Evolutionary conservation across 1,139 yeast genomes (phyloP), one percentile per base, ranked within the genome.

Genomic region (Taphrina confusa): DNA sequence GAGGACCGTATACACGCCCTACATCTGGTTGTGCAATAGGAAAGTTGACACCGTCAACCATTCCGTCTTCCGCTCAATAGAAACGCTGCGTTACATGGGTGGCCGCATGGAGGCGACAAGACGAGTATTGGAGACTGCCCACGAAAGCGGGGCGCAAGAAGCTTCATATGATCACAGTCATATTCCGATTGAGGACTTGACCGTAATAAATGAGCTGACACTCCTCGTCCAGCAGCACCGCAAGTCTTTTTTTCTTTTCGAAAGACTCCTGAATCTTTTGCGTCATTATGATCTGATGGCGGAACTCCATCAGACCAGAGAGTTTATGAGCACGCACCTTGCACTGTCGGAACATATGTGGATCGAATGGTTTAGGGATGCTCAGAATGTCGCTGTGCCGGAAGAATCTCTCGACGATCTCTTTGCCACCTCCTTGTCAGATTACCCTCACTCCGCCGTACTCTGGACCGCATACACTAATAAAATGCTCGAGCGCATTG

Each of bases 401-500:
- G 39, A 56, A 61, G 11, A 66, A 55, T 64, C 70, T 57, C 63
- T 67, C 45, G 42, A 62, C 20, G 65, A 62, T 36, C 57, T 63
- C 2, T 65, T 68, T 22, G 63, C 68, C 39, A 61, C 61, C 8
- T 74, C 34, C 14, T 45, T 49, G 11, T 1, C 40, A 27, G 30
- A 14, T 33, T 20, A 55, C 36, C 57, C 55, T 58, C 37, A 11
- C 23, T 46, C 55, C 33, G 57, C 49, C 51, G 45, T 25, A 4
- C 56, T 58, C 5, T 28, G 31, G 56, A 30, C 51, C 28, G 31
- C 59, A 36, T 58, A 61, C 39, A 40, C 57, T 1, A 56, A 57
- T 22, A 56, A 56, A 3, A 52, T 51, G 8, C 45, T 63, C 25
- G 59, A 55, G 73, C 75, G 1, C 71, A 69, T 4, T 67, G 73